These are phyloP conservation scores for Mortierella sp. DNA, from an alignment of 371 early-diverging fungal species.

Conservation along the genomic window DNA sequence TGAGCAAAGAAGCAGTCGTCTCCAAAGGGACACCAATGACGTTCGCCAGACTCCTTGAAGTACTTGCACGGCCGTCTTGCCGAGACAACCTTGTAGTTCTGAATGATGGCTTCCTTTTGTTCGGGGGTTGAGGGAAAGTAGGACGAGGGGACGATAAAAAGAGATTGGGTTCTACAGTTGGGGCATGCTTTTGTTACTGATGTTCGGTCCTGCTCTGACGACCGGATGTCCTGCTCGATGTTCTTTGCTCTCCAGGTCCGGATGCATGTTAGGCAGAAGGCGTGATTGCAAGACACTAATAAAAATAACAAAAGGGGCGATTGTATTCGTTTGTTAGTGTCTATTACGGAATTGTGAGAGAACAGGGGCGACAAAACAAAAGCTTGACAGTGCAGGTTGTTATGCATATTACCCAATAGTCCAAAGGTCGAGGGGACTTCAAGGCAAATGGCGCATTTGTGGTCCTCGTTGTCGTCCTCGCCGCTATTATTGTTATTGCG, in stretches of 20 bases:
- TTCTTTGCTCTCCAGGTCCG: conserved; percentile 60
- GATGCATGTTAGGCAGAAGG: conserved; percentile 60
- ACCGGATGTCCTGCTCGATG: conserved; percentile 23
- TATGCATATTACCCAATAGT: conserved; percentile 38
- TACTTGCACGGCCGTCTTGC: conserved; percentile 55
- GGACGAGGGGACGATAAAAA: conserved; percentile 59
- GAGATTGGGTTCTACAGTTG: conserved; percentile 57
- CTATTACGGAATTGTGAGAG: not conserved
- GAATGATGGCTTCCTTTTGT: conserved; percentile 57
- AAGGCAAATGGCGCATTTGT: conserved; percentile 52
- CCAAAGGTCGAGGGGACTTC: conserved; percentile 50
- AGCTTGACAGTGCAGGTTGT: not conserved
- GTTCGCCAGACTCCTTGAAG: conserved; percentile 52
- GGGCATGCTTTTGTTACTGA: conserved; percentile 61
- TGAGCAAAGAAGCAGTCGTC: conserved; percentile 63
- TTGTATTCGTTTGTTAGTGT: not conserved
- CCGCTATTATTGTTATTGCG: not conserved
- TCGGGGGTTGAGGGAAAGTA: conserved; percentile 54
- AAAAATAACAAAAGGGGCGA: not conserved
- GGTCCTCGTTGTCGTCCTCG: conserved; percentile 26
- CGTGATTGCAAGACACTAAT: conserved; percentile 55
- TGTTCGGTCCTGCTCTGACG: conserved; percentile 8
- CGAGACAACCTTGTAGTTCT: conserved; percentile 53
- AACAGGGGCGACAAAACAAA: not conserved
- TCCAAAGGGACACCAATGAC: conserved; percentile 59